Evolutionary conservation across 805 yeast genomes (phyloP).

Genomic region (Hanseniaspora lachancei): DNA sequence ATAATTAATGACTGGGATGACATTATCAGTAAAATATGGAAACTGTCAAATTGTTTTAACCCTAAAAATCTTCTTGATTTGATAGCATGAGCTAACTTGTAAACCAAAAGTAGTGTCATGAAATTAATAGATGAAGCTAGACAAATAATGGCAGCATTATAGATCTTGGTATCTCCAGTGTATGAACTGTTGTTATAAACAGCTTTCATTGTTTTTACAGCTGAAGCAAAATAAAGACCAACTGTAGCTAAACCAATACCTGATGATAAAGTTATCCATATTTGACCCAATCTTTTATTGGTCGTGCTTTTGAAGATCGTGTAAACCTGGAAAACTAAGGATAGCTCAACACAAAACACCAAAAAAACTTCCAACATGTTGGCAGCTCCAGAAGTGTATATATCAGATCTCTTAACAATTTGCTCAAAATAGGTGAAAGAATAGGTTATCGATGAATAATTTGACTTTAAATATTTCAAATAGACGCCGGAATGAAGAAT

Average conservation of each 20-base stretch:
- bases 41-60: conserved; percentile 64
- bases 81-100: conserved; percentile 58
- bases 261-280: conserved; percentile 30
- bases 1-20: conserved; percentile 65
- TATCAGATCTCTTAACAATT: conserved; percentile 27
- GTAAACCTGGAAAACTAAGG: conserved; percentile 58
- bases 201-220: conserved; percentile 33
- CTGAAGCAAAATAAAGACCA: conserved; percentile 45
- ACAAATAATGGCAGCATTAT: conserved; percentile 44
- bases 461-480: conserved; percentile 40
- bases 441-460: conserved; percentile 37
- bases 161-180: conserved; percentile 29
- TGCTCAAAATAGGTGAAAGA: conserved; percentile 37
- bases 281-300: conserved; percentile 31
- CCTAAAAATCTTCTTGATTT: conserved; percentile 66
- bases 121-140: conserved; percentile 58
- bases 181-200: conserved; percentile 23
- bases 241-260: conserved; percentile 42
- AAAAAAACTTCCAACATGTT: conserved; percentile 48
- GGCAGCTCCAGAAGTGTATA: conserved; percentile 45
- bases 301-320: conserved; percentile 55
- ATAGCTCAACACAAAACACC: conserved; percentile 46
- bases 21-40: conserved; percentile 72
- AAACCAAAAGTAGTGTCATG: conserved; percentile 45
- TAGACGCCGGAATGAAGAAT: conserved; percentile 50